Evolutionary conservation across 1,284 basidiomycete species (phyloP).

Genomic region (Rhodotorula sp.): DNA sequence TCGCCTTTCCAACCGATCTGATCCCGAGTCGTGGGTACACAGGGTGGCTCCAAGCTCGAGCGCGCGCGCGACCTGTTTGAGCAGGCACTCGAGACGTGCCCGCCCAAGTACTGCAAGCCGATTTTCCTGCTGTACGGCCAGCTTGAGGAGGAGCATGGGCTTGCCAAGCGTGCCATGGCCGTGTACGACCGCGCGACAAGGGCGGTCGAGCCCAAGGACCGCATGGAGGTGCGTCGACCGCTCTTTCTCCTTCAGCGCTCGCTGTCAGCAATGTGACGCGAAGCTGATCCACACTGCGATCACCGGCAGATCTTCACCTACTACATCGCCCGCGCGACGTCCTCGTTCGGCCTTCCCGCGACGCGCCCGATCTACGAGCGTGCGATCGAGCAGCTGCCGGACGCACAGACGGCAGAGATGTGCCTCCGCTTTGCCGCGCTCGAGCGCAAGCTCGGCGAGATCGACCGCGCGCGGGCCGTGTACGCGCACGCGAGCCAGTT

Average conservation of each 20-base stretch:
- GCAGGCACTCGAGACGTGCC: constrained; percentile 95
- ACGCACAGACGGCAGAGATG: constrained; percentile 95
- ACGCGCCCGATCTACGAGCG: constrained; percentile 96
- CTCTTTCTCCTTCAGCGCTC: background rate
- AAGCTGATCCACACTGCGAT: background rate
- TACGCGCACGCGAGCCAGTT: constrained; percentile 98
- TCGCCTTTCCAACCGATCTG: background rate
- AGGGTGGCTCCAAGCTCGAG: constrained; percentile 92
- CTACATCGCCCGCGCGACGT: constrained; percentile 95
- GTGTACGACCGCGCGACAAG: constrained; percentile 91
- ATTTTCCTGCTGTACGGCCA: constrained; percentile 94
- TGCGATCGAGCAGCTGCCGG: constrained; percentile 89
- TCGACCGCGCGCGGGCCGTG: constrained; percentile 92
- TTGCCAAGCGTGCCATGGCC: constrained; percentile 93
- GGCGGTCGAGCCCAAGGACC: constrained; percentile 82
- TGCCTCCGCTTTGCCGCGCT: constrained; percentile 92
- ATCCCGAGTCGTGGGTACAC: background rate
- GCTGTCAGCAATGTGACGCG: constrained; percentile 2
- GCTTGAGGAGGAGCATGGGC: constrained; percentile 90
- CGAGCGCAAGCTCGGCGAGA: constrained; percentile 97
- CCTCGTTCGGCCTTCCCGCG: constrained; percentile 92
- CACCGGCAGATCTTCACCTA: constrained; percentile 81
- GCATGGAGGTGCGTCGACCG: constrained; percentile 76
- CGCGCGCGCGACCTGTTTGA: constrained; percentile 95
- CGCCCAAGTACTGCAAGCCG: constrained; percentile 89